These are phyloP conservation scores for Leishmania aethiopica DNA, from an alignment of 208 protist genomes.

Conservation along the genomic window DNA sequence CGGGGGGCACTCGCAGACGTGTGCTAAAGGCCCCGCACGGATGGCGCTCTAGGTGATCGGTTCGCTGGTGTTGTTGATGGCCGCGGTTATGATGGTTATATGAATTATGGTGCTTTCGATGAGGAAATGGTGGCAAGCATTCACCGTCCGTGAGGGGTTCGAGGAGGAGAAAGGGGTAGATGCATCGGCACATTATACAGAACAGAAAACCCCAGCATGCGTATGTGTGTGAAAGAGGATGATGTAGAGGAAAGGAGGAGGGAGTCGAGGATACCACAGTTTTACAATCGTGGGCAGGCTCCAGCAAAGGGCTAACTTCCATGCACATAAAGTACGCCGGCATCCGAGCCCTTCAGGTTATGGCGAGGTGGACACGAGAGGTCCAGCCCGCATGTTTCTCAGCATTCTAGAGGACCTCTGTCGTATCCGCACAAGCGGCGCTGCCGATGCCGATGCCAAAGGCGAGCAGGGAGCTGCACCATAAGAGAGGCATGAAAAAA, in stretches of 20 bases:
- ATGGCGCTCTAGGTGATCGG: neutral
- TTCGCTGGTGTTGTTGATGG: neutral
- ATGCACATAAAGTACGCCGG: neutral
- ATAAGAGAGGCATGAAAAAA: neutral
- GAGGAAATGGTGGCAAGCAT: neutral
- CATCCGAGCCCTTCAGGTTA: neutral
- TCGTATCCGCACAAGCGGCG: neutral
- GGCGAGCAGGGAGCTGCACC: neutral
- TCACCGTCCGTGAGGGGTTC: neutral
- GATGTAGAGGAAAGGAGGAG: neutral
- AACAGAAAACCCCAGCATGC: neutral
- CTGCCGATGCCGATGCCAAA: neutral
- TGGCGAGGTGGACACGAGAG: neutral
- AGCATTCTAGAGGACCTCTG: neutral
- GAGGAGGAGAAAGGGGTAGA: neutral
- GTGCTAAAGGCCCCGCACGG: neutral
- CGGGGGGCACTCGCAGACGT: neutral
- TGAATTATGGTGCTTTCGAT: no score
- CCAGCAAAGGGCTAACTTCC: neutral
- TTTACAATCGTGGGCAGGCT: neutral
- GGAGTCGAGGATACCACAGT: neutral
- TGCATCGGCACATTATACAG: neutral
- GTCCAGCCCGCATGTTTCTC: neutral
- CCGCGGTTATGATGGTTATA: neutral
- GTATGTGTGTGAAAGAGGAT: neutral